Base-by-base conservation (phyloP, 805 yeast species). In the Ogataea zsoltii region DNA sequence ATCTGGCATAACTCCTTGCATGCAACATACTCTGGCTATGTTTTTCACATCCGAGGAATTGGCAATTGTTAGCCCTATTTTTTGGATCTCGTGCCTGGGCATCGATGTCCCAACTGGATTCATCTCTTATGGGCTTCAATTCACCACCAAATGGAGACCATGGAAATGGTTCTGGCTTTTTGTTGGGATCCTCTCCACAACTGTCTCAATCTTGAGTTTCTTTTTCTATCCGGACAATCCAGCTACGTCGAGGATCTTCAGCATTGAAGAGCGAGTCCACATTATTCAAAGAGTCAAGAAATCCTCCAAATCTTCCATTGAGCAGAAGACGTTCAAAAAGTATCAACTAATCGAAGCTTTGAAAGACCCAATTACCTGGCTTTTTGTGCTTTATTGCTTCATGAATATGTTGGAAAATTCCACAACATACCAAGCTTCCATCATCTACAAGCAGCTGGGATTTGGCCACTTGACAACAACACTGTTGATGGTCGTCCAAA, bases 201-300 rank as follows among this genome's bases (percentile, higher is more conserved):
- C 29, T 71, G 19, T 49, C 69, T 31, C 58, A 68, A 2, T 35
- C 67, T 2, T 40, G 64, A 6, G 58, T 4, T 57, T 61, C 45
- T 68, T 70, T 48, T 38, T 71, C 19, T 81, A 78, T 54, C 88
- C 87, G 30, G 72, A 75, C 49, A 77, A 80, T 56, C 86, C 86
- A 13, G 62, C 81, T 0, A 70, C 67, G 48, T 78, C 81, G 6
- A 67, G 60, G 47, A 75, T 76, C 49, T 66, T 82, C 43, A 49
- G 72, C 5, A 57, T 56, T 4, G 58, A 59, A 25, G 76, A 71
- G 42, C 68, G 55, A 36, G 42, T 50, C 7, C 63, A 67, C 16
- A 67, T 67, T 9, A 70, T 69, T 18, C 62, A 65, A 33, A 37
- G 66, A 34, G 49, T 53, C 36, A 40, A 49, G 33, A 35, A 31